These are phyloP conservation scores for Trifolium pratense DNA, from an alignment of 306 rosid genomes.

Conservation along the genomic window DNA sequence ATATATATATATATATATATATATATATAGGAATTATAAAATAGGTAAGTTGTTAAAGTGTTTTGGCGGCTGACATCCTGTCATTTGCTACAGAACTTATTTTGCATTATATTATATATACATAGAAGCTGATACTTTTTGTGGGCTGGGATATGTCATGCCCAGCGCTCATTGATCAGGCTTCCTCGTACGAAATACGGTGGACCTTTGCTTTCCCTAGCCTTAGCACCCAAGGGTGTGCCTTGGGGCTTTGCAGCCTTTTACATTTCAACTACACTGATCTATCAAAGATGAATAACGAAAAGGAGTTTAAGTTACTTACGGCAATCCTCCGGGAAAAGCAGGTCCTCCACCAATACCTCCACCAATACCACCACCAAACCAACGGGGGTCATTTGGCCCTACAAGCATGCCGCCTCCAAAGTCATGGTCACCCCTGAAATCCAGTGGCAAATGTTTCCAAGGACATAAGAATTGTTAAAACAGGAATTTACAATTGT, in stretches of 20 bases:
- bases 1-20: no score
- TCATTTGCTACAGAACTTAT: no score
- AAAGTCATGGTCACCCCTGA: slow-evolving; percentile 60
- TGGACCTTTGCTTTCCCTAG: not conserved
- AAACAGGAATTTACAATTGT: not conserved
- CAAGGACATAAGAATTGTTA: not conserved
- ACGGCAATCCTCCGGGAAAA: slow-evolving; percentile 71
- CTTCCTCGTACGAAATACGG: not conserved
- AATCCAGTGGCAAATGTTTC: slow-evolving; percentile 26
- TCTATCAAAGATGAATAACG: slow-evolving; percentile 9
- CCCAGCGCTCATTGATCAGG: not conserved
- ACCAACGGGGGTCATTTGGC: slow-evolving; percentile 77
- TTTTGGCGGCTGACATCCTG: no score
- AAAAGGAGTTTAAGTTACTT: slow-evolving; percentile 49
- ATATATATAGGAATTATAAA: not conserved
- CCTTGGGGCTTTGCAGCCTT: not conserved
- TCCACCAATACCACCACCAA: slow-evolving; percentile 60
- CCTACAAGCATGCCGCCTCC: slow-evolving; percentile 84
- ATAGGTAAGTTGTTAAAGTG: not conserved
- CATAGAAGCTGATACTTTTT: no score
- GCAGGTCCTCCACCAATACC: slow-evolving; percentile 57
- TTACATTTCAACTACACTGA: not conserved
- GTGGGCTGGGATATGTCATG: no score
- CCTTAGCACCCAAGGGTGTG: not conserved
- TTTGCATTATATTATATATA: no score